A percentile compares a stretch with the other conserved stretches of the same genome.
Evolutionary conservation across 2,329 filamentous ascomycete species (phyloP).

Genomic region (Cladosporium sp.): DNA sequence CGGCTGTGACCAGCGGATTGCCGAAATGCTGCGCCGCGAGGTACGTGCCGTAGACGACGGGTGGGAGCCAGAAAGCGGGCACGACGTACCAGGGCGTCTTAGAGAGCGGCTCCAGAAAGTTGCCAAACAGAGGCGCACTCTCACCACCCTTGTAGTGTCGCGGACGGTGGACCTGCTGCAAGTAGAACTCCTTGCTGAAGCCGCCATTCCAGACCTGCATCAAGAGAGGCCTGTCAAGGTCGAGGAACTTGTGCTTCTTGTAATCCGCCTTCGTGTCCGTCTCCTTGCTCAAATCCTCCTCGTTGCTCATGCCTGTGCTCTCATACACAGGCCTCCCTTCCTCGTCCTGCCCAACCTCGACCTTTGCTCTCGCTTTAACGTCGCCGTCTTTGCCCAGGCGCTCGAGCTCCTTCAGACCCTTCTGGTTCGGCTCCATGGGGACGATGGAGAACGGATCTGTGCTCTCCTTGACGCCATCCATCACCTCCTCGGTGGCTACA

Average conservation of each 20-base stretch:
- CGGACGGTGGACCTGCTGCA: constrained; percentile 91
- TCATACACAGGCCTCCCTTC: constrained; percentile 43
- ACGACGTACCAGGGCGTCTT: constrained; percentile 93
- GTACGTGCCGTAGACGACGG: constrained; percentile 64
- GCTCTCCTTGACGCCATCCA: constrained; percentile 45
- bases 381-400: constrained; percentile 43
- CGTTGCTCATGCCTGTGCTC: constrained; percentile 79
- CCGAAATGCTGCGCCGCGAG: constrained; percentile 57
- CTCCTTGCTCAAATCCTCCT: constrained; percentile 78
- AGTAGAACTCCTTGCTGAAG: constrained; percentile 92
- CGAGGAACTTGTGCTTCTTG: constrained; percentile 88
- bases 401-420: constrained; percentile 44
- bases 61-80: constrained; percentile 78
- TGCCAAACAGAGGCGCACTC: constrained; percentile 91
- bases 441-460: constrained; percentile 45
- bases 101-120: constrained; percentile 95
- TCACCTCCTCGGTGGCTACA: constrained; percentile 55
- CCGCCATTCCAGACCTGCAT: constrained; percentile 82
- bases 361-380: constrained; percentile 33
- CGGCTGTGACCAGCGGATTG: constrained; percentile 38
- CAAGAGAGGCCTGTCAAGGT: constrained; percentile 76
- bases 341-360: constrained; percentile 21
- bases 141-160: constrained; percentile 91
- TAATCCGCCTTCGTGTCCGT: constrained; percentile 73
- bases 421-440: constrained; percentile 45